Percentiles rank a stretch among this genome's conserved stretches.
Evolutionary conservation across 2,329 filamentous ascomycete genomes (phyloP).

Genomic region (Scytalidium lignicola): DNA sequence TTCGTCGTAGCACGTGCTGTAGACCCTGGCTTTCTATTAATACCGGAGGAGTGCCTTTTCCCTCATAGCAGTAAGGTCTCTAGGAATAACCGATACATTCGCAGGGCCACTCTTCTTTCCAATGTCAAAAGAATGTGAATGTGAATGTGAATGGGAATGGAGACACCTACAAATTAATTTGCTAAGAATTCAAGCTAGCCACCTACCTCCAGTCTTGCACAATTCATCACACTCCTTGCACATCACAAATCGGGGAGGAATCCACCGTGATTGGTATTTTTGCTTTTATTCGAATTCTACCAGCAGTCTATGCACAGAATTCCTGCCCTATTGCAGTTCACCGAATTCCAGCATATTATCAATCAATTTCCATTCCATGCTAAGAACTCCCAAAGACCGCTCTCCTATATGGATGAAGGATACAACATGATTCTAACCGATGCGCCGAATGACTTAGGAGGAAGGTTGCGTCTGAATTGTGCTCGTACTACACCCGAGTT

Average conservation of each 20-base stretch:
- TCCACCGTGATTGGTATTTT: conserved; percentile 24
- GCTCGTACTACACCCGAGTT: conserved; percentile 98
- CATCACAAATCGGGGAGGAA: conserved; percentile 3
- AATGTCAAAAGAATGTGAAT: too few relatives aligned
- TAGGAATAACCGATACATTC: too few relatives aligned
- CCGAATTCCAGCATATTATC: conserved; percentile 55
- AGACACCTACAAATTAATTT: too few relatives aligned
- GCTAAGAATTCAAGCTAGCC: neutral
- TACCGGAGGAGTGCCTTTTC: too few relatives aligned
- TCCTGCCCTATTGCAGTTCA: conserved; percentile 43
- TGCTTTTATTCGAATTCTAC: conserved; percentile 49
- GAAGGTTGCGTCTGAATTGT: conserved; percentile 95
- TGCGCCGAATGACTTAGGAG: conserved; percentile 93
- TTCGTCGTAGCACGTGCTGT: too few relatives aligned
- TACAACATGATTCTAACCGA: conserved; percentile 97
- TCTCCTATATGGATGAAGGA: conserved; percentile 88
- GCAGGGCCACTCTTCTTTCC: too few relatives aligned
- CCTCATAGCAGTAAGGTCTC: too few relatives aligned
- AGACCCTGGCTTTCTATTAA: too few relatives aligned
- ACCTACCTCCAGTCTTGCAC: neutral
- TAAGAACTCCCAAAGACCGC: conserved; percentile 41
- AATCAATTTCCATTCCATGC: conserved; percentile 52
- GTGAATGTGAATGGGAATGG: too few relatives aligned
- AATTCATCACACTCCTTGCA: conserved; percentile 6
- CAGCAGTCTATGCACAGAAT: conserved; percentile 48